These are phyloP conservation scores for Syzygium aromaticum DNA, from an alignment of 345 rosid genomes.

Conservation along the genomic window DNA sequence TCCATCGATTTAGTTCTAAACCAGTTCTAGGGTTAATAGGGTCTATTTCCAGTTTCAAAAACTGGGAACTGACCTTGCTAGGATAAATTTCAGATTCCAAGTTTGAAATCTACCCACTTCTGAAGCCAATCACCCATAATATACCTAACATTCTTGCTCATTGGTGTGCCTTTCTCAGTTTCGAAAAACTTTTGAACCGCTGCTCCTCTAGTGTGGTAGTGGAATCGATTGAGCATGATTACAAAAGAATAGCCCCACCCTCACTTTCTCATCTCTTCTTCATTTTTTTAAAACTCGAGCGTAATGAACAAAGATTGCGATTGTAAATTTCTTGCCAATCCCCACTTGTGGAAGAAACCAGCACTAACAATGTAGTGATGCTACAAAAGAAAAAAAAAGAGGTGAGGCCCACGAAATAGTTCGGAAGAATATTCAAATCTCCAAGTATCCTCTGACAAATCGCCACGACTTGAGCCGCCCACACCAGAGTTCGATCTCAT, in stretches of 20 bases:
- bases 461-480: not conserved
- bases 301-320: not conserved
- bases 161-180: not conserved
- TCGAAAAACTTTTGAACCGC: not conserved
- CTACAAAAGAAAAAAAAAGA: not conserved
- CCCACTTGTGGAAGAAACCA: not conserved
- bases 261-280: not conserved
- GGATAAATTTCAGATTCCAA: not conserved
- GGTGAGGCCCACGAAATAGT: not conserved
- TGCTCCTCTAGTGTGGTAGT: not conserved
- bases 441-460: not conserved
- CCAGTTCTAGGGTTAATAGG: not conserved
- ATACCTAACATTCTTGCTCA: not conserved
- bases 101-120: not conserved
- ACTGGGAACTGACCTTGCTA: not conserved
- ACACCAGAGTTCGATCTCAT: not conserved
- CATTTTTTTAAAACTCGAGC: not conserved
- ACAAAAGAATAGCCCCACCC: not conserved
- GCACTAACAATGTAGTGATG: not conserved
- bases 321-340: not conserved
- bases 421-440: not conserved
- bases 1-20: not conserved
- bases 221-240: not conserved
- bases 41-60: not conserved
- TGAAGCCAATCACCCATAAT: not conserved